Conservation (phyloP, 2,329 filamentous ascomycete genomes). For the Fusarium ambrosium region DNA sequence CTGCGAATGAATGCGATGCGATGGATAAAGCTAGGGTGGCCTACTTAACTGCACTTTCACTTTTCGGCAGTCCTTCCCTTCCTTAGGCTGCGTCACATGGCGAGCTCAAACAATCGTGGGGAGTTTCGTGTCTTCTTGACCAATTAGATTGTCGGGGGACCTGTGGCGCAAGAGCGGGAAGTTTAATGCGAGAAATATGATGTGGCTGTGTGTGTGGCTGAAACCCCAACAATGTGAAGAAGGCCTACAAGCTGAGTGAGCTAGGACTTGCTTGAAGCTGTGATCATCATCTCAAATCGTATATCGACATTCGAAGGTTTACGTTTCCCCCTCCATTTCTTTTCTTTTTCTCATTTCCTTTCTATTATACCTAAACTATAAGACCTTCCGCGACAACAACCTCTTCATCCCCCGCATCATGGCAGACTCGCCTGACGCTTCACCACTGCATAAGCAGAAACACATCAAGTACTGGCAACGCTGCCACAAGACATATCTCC, state of each 20-base stretch:
- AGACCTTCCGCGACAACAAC: neutral
- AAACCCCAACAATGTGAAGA: neutral
- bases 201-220: constrained; percentile 22
- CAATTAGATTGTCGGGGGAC: constrained; percentile 22
- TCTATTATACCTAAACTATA: neutral
- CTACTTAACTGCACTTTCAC: neutral
- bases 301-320: neutral
- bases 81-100: constrained; percentile 40
- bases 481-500: constrained; percentile 85
- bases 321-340: neutral
- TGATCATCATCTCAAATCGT: constrained; percentile 5
- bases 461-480: constrained; percentile 95
- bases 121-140: constrained; percentile 4
- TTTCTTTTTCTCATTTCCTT: neutral
- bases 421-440: constrained; percentile 33
- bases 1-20: constrained; percentile 2
- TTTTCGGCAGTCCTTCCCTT: neutral
- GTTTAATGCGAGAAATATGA: constrained; percentile 1
- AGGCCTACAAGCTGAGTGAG: neutral
- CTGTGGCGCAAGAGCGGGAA: constrained; percentile 21
- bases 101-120: constrained; percentile 13
- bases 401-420: constrained; percentile 7
- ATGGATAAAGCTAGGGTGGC: constrained; percentile 15
- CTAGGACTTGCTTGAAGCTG: constrained; percentile 20
- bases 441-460: constrained; percentile 68